These are phyloP conservation scores for Bathelium albidoporum DNA, from an alignment of 495 filamentous ascomycete species.

Conservation along the genomic window DNA sequence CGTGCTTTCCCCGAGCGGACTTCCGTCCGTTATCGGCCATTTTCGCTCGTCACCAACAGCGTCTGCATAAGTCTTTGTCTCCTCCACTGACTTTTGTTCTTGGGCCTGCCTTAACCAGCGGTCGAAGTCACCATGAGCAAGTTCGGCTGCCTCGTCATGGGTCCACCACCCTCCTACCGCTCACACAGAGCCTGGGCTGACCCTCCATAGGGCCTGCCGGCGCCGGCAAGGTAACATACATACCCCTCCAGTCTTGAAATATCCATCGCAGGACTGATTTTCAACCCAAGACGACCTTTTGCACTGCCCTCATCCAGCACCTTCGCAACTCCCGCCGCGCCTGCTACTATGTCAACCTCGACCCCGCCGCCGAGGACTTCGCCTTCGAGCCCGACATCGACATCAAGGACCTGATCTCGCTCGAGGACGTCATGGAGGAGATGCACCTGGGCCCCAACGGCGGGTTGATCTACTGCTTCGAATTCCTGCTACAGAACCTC, in stretches of 20 bases:
- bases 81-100: no score
- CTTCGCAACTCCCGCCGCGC: constrained; percentile 80
- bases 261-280: constrained; percentile 4
- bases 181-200: constrained; percentile 2
- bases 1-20: neutral
- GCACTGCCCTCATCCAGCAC: constrained; percentile 83
- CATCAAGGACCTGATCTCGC: constrained; percentile 90
- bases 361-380: constrained; percentile 90
- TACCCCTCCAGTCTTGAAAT: neutral
- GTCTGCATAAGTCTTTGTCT: neutral
- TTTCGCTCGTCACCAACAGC: neutral
- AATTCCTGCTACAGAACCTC: constrained; percentile 89
- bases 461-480: constrained; percentile 95
- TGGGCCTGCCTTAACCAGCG: no score
- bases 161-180: constrained; percentile 45
- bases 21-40: neutral
- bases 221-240: constrained; percentile 3
- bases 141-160: constrained; percentile 85
- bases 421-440: constrained; percentile 98
- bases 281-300: constrained; percentile 71
- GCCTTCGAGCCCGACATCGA: constrained; percentile 87
- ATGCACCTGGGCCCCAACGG: constrained; percentile 89
- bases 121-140: constrained; percentile 88
- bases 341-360: constrained; percentile 94
- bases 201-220: constrained; percentile 16